Base-by-base conservation (phyloP, 805 yeast species). In the Monosporozyma servazzii region DNA sequence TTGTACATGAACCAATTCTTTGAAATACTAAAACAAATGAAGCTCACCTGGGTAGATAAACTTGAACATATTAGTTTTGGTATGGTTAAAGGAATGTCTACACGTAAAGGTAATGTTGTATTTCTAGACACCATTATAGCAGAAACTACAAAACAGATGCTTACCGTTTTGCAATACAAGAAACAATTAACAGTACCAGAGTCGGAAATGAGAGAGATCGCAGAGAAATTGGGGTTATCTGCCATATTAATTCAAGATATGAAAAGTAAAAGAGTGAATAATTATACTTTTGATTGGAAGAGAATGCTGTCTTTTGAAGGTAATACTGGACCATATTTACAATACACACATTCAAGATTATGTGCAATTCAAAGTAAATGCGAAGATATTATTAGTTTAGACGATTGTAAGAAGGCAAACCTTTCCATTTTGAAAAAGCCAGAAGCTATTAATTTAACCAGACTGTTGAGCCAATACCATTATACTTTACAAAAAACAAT, bases 181-280 rank as follows among this genome's bases (percentile, higher is more conserved):
- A 82, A 82, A 73, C 93, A 91, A 89, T 66, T 84, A 91, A 10
- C 96, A 88, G 73, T 88, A 91, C 59, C 93, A 84, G 66, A 80
- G 90, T 67, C 99, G 98, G 36, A 97, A 91, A 54, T 81, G 81
- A 67, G 86, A 2, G 15, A 45, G 8, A 20, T 93, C 64, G 98
- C 99, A 53, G 98, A 93, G 70, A 77, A 88, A 62, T 83, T 93
- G 54, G 99, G 99, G 68, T 86, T 93, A 53, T 85, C 96, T 30
- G 99, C 99, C 5, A 96, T 93, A 54, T 90, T 93, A 96, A 87
- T 93, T 64, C 99, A 93, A 77, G 99, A 93, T 71, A 90, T 93
- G 98, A 95, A 88, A 72, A 82, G 96, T 54, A 93, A 93, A 75
- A 85, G 99, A 71, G 80, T 91, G 71, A 89, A 91, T 76, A 91